Percentiles rank a stretch among this genome's conserved stretches.
phyloP scores from a whole-genome alignment of 495 filamentous ascomycete species.

The Extremus antarcticus region DNA sequence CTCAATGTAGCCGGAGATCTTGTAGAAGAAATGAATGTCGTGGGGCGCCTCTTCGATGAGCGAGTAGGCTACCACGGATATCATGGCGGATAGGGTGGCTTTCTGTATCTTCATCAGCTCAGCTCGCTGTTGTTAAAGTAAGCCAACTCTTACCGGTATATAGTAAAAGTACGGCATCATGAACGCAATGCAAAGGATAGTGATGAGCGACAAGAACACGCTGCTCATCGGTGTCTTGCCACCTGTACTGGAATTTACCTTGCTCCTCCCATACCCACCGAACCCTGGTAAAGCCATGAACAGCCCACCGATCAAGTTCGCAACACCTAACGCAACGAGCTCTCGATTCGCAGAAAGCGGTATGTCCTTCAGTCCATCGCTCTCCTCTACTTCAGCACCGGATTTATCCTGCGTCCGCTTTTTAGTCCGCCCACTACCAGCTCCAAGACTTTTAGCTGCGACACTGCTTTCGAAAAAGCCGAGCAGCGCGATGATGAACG shows the following conservation, averaged over 20 bases:
- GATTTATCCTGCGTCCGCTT: slow-evolving; percentile 1
- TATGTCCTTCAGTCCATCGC: slow-evolving; percentile 60
- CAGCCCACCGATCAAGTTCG: slow-evolving; percentile 81
- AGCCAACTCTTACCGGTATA: slow-evolving; percentile 58
- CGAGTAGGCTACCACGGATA: slow-evolving; percentile 88
- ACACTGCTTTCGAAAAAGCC: slow-evolving; percentile 98
- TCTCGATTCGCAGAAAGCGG: slow-evolving; percentile 84
- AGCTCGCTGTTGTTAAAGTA: not conserved
- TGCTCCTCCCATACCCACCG: slow-evolving; percentile 92
- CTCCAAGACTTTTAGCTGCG: slow-evolving; percentile 82
- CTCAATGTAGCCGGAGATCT: slow-evolving; percentile 74
- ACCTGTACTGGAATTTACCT: slow-evolving; percentile 84
- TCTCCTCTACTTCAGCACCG: slow-evolving; percentile 26
- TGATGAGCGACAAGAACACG: slow-evolving; percentile 70
- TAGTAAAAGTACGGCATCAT: slow-evolving; percentile 90
- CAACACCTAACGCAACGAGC: slow-evolving; percentile 80
- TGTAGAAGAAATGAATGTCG: slow-evolving; percentile 81
- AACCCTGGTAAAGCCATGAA: slow-evolving; percentile 90
- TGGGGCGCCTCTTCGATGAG: slow-evolving; percentile 91
- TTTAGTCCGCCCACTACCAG: slow-evolving; percentile 16
- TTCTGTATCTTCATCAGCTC: slow-evolving; percentile 44
- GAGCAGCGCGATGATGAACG: slow-evolving; percentile 85
- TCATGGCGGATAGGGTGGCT: slow-evolving; percentile 87
- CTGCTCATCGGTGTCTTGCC: slow-evolving; percentile 88
- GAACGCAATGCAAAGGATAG: slow-evolving; percentile 65